phyloP scores from a whole-genome alignment of 2,329 filamentous ascomycete species.

The Cordyceps cicadae region DNA sequence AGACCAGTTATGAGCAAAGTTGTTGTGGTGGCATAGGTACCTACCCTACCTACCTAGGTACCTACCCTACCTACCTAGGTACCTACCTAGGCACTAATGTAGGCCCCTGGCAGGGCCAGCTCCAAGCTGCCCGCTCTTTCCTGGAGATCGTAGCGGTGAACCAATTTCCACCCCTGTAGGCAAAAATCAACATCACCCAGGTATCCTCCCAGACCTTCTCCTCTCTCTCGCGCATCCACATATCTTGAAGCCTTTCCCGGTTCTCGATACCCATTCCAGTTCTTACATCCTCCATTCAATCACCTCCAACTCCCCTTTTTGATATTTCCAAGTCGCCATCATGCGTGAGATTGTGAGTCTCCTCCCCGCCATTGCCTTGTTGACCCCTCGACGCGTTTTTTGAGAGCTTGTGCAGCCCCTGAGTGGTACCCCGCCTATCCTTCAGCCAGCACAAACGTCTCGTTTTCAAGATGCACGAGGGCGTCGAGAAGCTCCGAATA shows the following conservation, averaged over 20 bases:
- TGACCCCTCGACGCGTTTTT: conserved; percentile 32
- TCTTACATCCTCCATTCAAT: conserved; percentile 21
- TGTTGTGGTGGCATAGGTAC: too few species aligned
- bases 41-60: too few species aligned
- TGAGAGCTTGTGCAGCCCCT: conserved; percentile 15
- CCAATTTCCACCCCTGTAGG: conserved; percentile 17
- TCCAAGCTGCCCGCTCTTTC: conserved; percentile 14
- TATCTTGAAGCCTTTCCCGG: conserved; percentile 18
- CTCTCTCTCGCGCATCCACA: conserved; percentile 20
- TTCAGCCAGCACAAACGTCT: conserved; percentile 1
- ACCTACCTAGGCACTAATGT: too few species aligned
- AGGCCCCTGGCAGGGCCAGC: not conserved
- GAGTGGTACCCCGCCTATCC: conserved; percentile 7
- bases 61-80: too few species aligned
- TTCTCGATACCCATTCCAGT: conserved; percentile 26
- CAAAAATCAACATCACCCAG: conserved; percentile 20
- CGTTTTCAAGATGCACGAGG: not conserved
- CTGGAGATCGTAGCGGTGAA: conserved; percentile 22
- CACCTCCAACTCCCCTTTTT: conserved; percentile 14
- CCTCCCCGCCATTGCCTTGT: conserved; percentile 10
- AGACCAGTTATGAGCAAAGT: too few species aligned
- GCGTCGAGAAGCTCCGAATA: not conserved
- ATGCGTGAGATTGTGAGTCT: conserved; percentile 64
- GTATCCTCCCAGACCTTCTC: conserved; percentile 15
- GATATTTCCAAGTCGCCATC: conserved; percentile 29